Conservation (phyloP, 129 eudicot genomes). For the Gnaphalium uliginosum region DNA sequence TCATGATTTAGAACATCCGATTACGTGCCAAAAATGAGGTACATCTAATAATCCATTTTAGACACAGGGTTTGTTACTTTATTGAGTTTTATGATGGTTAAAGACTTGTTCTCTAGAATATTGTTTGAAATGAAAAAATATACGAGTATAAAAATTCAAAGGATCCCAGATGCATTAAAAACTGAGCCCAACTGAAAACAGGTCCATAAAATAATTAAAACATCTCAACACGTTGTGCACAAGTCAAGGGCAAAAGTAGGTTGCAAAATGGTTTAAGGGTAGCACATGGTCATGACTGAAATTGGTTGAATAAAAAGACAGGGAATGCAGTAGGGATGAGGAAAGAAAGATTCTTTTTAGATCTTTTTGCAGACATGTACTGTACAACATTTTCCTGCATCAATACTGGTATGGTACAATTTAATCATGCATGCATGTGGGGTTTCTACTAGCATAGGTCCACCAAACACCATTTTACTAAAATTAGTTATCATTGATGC, state of each 20-base stretch:
- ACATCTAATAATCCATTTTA: too few relatives aligned
- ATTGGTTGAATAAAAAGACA: slow-evolving; percentile 32
- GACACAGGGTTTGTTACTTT: neutral
- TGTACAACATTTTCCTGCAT: slow-evolving; percentile 34
- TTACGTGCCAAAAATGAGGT: too few relatives aligned
- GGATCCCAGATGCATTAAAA: slow-evolving; percentile 2
- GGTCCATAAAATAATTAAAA: slow-evolving; percentile 18
- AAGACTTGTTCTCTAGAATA: neutral
- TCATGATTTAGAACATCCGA: too few relatives aligned
- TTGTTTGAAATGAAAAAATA: neutral
- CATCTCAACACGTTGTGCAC: slow-evolving; percentile 16
- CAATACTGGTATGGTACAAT: slow-evolving; percentile 28
- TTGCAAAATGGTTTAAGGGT: slow-evolving; percentile 18
- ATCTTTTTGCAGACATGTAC: slow-evolving; percentile 35
- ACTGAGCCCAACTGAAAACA: slow-evolving; percentile 16
- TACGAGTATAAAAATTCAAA: neutral
- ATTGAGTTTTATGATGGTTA: neutral
- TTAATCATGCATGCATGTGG: slow-evolving; percentile 31
- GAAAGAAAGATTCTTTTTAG: slow-evolving; percentile 32
- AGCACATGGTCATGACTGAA: slow-evolving; percentile 34
- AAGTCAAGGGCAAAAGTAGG: slow-evolving; percentile 11
- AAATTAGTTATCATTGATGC: neutral
- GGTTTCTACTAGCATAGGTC: slow-evolving; percentile 16
- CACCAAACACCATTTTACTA: neutral
- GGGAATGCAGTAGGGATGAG: slow-evolving; percentile 19